These are phyloP conservation scores for Neophaeococcomyces mojaviensis DNA, from an alignment of 2,329 filamentous ascomycete genomes.

Conservation along the genomic window DNA sequence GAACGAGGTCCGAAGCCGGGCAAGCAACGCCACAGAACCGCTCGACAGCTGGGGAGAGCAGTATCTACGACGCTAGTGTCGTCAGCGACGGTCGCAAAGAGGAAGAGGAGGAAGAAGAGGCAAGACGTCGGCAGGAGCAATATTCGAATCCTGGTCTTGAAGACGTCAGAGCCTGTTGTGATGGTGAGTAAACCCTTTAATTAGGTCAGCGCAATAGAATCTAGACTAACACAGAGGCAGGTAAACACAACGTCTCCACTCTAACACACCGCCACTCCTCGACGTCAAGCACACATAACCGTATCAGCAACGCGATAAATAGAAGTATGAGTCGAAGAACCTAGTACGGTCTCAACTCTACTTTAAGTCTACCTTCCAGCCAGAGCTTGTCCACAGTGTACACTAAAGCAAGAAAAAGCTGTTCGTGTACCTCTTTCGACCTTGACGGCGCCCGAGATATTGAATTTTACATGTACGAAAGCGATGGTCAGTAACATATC, in stretches of 20 bases:
- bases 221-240: too few relatives aligned
- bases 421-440: too few relatives aligned
- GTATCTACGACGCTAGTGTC: constrained; percentile 33
- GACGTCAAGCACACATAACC: too few relatives aligned
- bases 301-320: too few relatives aligned
- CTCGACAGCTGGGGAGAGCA: constrained; percentile 16
- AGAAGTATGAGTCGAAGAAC: too few relatives aligned
- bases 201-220: background rate
- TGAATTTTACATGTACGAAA: too few relatives aligned
- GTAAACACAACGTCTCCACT: constrained; percentile 4
- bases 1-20: background rate
- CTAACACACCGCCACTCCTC: background rate
- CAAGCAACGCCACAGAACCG: background rate
- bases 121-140: constrained; percentile 54
- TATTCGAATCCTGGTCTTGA: constrained; percentile 74
- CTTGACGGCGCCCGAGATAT: too few relatives aligned
- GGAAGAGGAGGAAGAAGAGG: constrained; percentile 74
- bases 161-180: constrained; percentile 94
- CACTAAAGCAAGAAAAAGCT: too few relatives aligned
- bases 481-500: too few relatives aligned
- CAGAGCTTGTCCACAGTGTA: too few relatives aligned
- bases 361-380: too few relatives aligned
- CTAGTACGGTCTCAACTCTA: too few relatives aligned
- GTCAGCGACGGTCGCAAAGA: constrained; percentile 46
- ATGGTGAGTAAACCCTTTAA: constrained; percentile 56